Conservation (phyloP, 1,284 basidiomycete species). For the Meripilus lineatus region DNA sequence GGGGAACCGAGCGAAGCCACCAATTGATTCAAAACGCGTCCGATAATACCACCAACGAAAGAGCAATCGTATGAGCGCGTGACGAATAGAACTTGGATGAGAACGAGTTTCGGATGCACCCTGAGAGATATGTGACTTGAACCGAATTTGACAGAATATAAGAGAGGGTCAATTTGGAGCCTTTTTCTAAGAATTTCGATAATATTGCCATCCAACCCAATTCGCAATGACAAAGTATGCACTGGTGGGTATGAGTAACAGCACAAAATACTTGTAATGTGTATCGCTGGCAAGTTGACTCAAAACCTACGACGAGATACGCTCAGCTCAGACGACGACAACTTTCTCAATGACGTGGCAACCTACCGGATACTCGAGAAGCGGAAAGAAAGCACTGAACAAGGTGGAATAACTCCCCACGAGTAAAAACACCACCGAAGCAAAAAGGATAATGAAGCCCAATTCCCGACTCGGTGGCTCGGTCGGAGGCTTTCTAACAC, state of each 20-base stretch:
- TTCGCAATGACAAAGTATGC: constrained; percentile 92
- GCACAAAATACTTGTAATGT: constrained; percentile 86
- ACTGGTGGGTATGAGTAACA: constrained; percentile 77
- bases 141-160: too few species aligned
- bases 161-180: too few species aligned
- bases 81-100: too few species aligned
- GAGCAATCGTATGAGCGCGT: too few species aligned
- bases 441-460: constrained; percentile 46
- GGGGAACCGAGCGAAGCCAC: too few species aligned
- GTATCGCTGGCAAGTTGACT: constrained; percentile 62
- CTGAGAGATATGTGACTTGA: too few species aligned
- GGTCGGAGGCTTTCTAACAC: not conserved
- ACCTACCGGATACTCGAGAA: too few species aligned
- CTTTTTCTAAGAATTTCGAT: constrained; percentile 80
- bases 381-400: constrained; percentile 59
- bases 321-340: not conserved
- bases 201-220: constrained; percentile 97
- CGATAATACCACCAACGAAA: too few species aligned
- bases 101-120: too few species aligned
- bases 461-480: constrained; percentile 21
- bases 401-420: constrained; percentile 60
- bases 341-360: too few species aligned
- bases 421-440: constrained; percentile 49
- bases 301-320: constrained; percentile 42
- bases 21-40: too few species aligned